Evolutionary conservation across 371 early-diverging fungal genomes (phyloP).

Genomic region (Mucor piriformis): DNA sequence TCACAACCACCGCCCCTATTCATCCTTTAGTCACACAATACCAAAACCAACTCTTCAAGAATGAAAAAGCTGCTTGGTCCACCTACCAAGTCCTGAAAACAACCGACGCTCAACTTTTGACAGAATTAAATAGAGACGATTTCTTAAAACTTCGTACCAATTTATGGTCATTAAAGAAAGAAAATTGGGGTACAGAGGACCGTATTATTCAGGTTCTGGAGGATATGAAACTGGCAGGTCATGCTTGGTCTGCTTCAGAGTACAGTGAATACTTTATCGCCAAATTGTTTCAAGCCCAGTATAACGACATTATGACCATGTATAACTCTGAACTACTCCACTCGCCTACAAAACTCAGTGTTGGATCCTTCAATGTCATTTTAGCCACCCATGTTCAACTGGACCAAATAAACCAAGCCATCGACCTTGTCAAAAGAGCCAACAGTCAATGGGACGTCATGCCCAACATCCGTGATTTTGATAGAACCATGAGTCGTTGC

Average conservation of each 20-base stretch:
- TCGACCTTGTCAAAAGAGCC: slow-evolving; percentile 33
- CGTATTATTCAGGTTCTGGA: slow-evolving; percentile 36
- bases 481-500: slow-evolving; percentile 43
- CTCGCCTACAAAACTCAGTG: slow-evolving; percentile 19
- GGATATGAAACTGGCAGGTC: slow-evolving; percentile 39
- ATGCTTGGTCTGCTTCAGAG: slow-evolving; percentile 36
- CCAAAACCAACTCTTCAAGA: too few relatives aligned
- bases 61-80: too few relatives aligned
- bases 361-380: slow-evolving; percentile 44
- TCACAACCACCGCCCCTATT: too few relatives aligned
- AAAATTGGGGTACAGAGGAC: slow-evolving; percentile 41
- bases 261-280: slow-evolving; percentile 51
- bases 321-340: slow-evolving; percentile 16
- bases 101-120: neutral
- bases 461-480: slow-evolving; percentile 43
- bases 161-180: slow-evolving; percentile 27
- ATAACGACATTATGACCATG: slow-evolving; percentile 38
- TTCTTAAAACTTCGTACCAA: slow-evolving; percentile 32
- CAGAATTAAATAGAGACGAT: slow-evolving; percentile 30
- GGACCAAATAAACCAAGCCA: slow-evolving; percentile 33
- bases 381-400: slow-evolving; percentile 44
- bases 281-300: slow-evolving; percentile 38
- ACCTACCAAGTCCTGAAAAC: neutral
- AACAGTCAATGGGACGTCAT: slow-evolving; percentile 13
- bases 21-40: too few relatives aligned